Evolutionary conservation across 352 stramenopile genomes (phyloP).

Genomic region (Pythium sukuiense): DNA sequence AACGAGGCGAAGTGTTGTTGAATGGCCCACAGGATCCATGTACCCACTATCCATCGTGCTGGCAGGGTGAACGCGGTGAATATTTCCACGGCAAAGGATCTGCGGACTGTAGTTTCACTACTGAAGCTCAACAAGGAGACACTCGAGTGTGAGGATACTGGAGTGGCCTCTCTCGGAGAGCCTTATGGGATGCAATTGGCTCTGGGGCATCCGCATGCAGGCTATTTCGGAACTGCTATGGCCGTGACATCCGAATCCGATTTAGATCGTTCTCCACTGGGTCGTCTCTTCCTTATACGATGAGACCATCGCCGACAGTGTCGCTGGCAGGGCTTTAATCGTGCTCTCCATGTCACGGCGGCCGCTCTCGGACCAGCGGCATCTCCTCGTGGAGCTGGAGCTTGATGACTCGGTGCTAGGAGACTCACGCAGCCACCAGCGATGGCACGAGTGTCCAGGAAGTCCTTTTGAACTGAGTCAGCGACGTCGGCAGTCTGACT

Average conservation of each 20-base stretch:
- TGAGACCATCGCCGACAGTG: not conserved
- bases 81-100: conserved; percentile 1
- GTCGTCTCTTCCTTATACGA: not conserved
- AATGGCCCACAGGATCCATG: not conserved
- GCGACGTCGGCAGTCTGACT: not conserved
- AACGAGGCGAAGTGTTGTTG: not conserved
- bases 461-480: not conserved
- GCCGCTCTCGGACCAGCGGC: conserved; percentile 26
- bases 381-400: conserved; percentile 65
- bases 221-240: not conserved
- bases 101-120: too few relatives aligned
- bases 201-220: not conserved
- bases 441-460: not conserved
- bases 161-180: not conserved
- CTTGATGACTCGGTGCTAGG: conserved; percentile 41
- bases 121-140: too few relatives aligned
- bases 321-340: not conserved
- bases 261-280: not conserved
- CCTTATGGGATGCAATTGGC: not conserved
- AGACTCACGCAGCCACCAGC: not conserved
- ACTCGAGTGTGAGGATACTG: too few relatives aligned
- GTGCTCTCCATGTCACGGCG: conserved; percentile 16
- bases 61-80: not conserved
- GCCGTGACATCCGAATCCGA: not conserved
- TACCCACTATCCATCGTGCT: too few relatives aligned